Base-by-base conservation (phyloP, 2,329 filamentous ascomycete species). In the Cercospora brassicicola region DNA sequence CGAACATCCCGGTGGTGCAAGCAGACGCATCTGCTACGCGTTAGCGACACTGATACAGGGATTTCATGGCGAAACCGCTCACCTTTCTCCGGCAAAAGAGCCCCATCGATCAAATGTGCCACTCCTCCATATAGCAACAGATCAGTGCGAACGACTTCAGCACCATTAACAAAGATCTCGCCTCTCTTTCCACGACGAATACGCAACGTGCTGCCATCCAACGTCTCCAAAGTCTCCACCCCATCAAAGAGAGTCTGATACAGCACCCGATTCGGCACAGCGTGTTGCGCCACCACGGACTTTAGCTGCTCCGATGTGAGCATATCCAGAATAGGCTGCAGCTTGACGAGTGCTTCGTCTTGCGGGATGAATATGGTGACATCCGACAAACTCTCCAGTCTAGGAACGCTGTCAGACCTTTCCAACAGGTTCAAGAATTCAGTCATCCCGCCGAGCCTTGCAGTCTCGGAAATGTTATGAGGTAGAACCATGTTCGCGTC, bases 381-480 rank as follows among this genome's bases (percentile, higher is more conserved):
- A 51, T 72, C 71, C 36, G 67, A 59, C 18, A 69, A 62, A 53
- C 67, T 64, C 57, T 69, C 67, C 23, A 72, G 13, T n/a, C 23
- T 13, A 20, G 60, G 23, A 30, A 68, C 62, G 26, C 57, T 31
- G 2, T 61, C 57, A 8, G 69, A 62, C 13, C 62, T 39, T 20
- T 67, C 64, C 31, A 72, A 31, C 13, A 68, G 56, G 2, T 69
- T 39, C 30, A 69, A 42, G 61, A 72, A 72, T 31, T 59, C 53
- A 13, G 39, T 60, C 36, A 72, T 61, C 30, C 65, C 59, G 45
- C 65, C 59, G 23, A 71, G 51, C 11, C 57, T 33, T 6, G 66
- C 61, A 6, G 71, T 71, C 7, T 67, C 66, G 8, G 71, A 72
- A 33, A 72, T 69, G 56, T 72, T 72, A 59, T 72, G 71, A 15